Evolutionary conservation across 305 asterid genomes (phyloP), one percentile per base, ranked within the genome.

Genomic region (Solanum aculeatissimum): DNA sequence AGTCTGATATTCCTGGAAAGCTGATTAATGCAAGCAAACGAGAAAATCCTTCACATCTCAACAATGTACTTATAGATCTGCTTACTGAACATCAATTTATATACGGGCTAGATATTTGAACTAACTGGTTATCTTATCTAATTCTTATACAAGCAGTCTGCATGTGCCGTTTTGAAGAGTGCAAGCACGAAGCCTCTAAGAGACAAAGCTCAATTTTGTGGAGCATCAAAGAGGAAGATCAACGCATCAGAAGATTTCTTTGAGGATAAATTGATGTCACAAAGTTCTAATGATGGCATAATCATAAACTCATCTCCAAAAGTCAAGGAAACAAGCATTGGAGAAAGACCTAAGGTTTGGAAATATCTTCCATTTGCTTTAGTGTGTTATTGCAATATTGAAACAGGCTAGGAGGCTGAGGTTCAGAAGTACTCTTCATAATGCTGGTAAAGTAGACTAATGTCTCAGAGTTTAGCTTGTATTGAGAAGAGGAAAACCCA

Each of bases 331-430:
- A 55, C 74, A 25, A 77, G 27, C 40, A 38, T 49, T 83, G 77
- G 87, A 25, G 78, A 87, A 84, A 70, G 49, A 43, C 80, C 83
- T 43, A 79, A 90, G 94, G 94, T 91, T 57, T 14, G 71, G 63
- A 75, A 58, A 85, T 65, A 60, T 83, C 47, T 83, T 63, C 83
- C 83, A 25, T 57, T 49, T 74, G 69, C 82, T 83, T 62, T 80
- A 19, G 60, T 23, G 40, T 81, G 47, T 51, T 18, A 23, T 19
- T 15, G 71, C 15, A 3, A 38, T 69, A 79, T 13, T 18, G 75
- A 27, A 11, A 38, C 53, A 45, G 32, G 27, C 40, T 40, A 25
- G 49, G 49, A 78, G 45, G 58, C 82, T 47, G 47, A 16, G 63
- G 81, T 81, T 53, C 53, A 40, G 55, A 42, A 85, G 40, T 60